Evolutionary conservation across 2,329 filamentous ascomycete species (phyloP).

Genomic region (Arthrobotrys pseudoclavata): DNA sequence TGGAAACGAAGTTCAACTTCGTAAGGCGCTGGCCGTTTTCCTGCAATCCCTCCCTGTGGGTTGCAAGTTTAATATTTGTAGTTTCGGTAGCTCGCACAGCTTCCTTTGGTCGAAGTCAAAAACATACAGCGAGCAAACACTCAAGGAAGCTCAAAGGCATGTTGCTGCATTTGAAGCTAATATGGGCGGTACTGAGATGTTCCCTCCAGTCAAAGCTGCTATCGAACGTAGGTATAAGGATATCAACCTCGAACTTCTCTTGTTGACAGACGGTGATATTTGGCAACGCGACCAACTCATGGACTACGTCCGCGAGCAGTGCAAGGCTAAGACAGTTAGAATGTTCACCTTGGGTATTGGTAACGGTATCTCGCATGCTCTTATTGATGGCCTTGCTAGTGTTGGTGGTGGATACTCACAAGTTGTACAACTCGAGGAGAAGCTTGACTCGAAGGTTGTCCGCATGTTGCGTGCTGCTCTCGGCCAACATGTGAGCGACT

Average conservation of each 20-base stretch:
- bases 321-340: slow-evolving; percentile 66
- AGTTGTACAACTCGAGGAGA: slow-evolving; percentile 74
- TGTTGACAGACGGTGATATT: slow-evolving; percentile 73
- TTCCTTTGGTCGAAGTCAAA: slow-evolving; percentile 70
- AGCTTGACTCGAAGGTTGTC: slow-evolving; percentile 77
- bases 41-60: slow-evolving; percentile 76
- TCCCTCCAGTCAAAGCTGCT: slow-evolving; percentile 67
- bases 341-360: slow-evolving; percentile 73
- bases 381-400: slow-evolving; percentile 72
- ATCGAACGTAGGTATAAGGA: slow-evolving; percentile 57
- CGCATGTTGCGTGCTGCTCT: slow-evolving; percentile 81
- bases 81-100: slow-evolving; percentile 71
- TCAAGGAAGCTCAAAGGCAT: slow-evolving; percentile 68
- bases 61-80: slow-evolving; percentile 78
- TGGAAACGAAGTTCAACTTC: slow-evolving; percentile 70
- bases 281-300: slow-evolving; percentile 69
- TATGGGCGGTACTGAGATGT: slow-evolving; percentile 72
- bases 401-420: slow-evolving; percentile 74
- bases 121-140: slow-evolving; percentile 68
- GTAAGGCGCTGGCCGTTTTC: slow-evolving; percentile 73
- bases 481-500: slow-evolving; percentile 75
- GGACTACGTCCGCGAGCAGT: slow-evolving; percentile 66
- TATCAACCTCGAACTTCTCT: slow-evolving; percentile 71
- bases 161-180: slow-evolving; percentile 68
- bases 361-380: slow-evolving; percentile 69